Evolutionary conservation across 208 protist genomes (phyloP), one percentile per base, ranked within the genome.

Genomic region (Endotrypanum monterogeii): DNA sequence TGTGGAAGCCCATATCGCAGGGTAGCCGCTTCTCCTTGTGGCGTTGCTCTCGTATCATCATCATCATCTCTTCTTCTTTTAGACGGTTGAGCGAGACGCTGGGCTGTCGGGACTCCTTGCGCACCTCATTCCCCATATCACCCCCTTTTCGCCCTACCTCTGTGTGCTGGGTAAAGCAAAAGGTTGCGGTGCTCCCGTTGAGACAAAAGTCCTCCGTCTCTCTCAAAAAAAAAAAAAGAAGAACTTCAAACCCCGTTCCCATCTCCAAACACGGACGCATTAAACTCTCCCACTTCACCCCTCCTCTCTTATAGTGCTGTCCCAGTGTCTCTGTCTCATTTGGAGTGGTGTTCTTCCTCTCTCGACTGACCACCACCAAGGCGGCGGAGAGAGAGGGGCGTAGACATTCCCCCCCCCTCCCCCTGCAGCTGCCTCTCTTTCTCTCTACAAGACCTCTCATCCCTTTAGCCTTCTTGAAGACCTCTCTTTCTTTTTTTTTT

Each of bases 11-110:
- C 37, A 46, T 2, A 8, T 48, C 37, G n/a, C 39, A 68, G 32
- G 30, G 44, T 68, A 52, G 18, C 39, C 60, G 35, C 55, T 23
- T 68, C 61, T 65, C 30, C 60, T 56, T 63, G 20, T 35, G 14
- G 8, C 30, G 46, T 37, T 58, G 37, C 51, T 39, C 66, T n/a
- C 39, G 30, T 72, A 30, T 30, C 4, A 8, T 30, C 4, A 8
- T n/a, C 50, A n/a, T 37, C 30, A 51, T n/a, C 14, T 46, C 37
- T 62, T 35, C 18, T 3, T 37, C 25, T 3, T 50, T 5, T 11
- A 54, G 63, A 68, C 4, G 63, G 7, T n/a, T 37, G 30, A 2
- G 14, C 14, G 37, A 39, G 30, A 20, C 44, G 18, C 28, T 46
- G 5, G 32, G 28, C n/a, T n/a, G n/a, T 48, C 48, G 63, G 25